phyloP scores from a whole-genome alignment of 768 basidiomycete species.

The Albatrellus ellisii region DNA sequence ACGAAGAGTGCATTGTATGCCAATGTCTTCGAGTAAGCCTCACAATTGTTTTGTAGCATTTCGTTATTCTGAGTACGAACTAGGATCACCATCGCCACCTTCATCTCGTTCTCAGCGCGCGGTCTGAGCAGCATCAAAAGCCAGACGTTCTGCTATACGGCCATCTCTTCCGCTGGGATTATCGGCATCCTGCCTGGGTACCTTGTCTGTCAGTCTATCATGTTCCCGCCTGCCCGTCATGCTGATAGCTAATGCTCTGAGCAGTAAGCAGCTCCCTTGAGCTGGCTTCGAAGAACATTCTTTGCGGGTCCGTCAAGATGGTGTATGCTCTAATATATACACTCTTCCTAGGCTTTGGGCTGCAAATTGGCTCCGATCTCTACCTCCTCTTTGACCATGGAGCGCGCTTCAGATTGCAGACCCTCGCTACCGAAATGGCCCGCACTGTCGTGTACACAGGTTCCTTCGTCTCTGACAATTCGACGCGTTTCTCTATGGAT shows the following conservation, averaged over 20 bases:
- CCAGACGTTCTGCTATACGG: constrained; percentile 78
- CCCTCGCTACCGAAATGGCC: constrained; percentile 36
- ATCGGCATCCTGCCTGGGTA: constrained; percentile 84
- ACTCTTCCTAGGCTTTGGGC: constrained; percentile 67
- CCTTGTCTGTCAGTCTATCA: constrained; percentile 43
- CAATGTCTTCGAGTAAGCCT: constrained; percentile 76
- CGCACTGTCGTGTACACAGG: constrained; percentile 42
- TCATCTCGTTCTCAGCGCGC: constrained; percentile 70
- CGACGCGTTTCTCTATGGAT: constrained; percentile 25
- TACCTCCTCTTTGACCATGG: constrained; percentile 53
- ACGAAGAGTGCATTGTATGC: constrained; percentile 69
- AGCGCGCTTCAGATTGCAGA: constrained; percentile 38
- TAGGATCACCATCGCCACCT: constrained; percentile 70
- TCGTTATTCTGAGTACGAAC: neutral
- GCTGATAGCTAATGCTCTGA: constrained; percentile 5
- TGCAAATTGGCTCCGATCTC: constrained; percentile 72
- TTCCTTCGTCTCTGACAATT: constrained; percentile 46
- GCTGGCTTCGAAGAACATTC: constrained; percentile 71
- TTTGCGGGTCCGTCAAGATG: constrained; percentile 74
- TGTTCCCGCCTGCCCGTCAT: neutral
- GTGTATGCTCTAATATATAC: constrained; percentile 78
- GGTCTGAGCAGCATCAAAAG: constrained; percentile 66
- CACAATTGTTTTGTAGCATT: neutral
- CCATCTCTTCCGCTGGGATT: constrained; percentile 77
- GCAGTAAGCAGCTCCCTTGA: constrained; percentile 71